Percentiles rank a stretch among this genome's conserved stretches.
Evolutionary conservation across 306 rosid species (phyloP).

Genomic region (Crataegus laevigata): DNA sequence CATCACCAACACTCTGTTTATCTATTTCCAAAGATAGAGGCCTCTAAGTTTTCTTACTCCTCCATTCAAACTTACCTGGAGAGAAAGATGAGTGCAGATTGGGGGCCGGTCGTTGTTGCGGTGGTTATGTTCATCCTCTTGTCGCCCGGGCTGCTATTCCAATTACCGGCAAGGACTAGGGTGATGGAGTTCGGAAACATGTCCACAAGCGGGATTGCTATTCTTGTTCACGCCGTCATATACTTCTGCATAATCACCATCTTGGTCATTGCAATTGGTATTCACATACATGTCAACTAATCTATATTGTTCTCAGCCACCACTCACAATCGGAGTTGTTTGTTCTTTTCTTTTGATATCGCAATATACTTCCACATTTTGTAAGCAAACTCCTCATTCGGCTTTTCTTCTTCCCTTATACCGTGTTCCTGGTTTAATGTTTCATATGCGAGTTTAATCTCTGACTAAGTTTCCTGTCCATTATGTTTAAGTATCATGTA

Average conservation of each 20-base stretch:
- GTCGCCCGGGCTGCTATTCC: constrained; percentile 86
- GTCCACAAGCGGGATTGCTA: constrained; percentile 89
- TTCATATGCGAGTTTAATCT: not conserved
- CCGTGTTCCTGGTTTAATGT: constrained; percentile 1
- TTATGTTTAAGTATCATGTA: not conserved
- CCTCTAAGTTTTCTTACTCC: not conserved
- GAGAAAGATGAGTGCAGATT: constrained; percentile 60
- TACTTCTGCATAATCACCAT: constrained; percentile 79
- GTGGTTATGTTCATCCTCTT: constrained; percentile 77
- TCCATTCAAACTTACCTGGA: not conserved
- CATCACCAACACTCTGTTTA: not conserved
- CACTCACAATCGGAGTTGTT: not conserved
- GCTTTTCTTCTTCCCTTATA: not conserved
- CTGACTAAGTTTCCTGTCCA: not conserved
- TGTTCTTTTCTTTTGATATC: not conserved
- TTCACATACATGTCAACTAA: constrained; percentile 66
- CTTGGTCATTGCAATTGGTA: constrained; percentile 73
- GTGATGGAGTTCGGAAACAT: constrained; percentile 91
- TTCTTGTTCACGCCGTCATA: constrained; percentile 79
- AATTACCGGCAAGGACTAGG: constrained; percentile 65
- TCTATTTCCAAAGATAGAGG: not conserved
- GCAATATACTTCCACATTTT: not conserved
- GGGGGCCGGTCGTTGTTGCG: constrained; percentile 85
- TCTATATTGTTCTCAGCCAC: not conserved
- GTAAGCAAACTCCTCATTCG: not conserved